Base-by-base conservation (phyloP, 2,329 filamentous ascomycete species). In the Penicillium brevicompactum region DNA sequence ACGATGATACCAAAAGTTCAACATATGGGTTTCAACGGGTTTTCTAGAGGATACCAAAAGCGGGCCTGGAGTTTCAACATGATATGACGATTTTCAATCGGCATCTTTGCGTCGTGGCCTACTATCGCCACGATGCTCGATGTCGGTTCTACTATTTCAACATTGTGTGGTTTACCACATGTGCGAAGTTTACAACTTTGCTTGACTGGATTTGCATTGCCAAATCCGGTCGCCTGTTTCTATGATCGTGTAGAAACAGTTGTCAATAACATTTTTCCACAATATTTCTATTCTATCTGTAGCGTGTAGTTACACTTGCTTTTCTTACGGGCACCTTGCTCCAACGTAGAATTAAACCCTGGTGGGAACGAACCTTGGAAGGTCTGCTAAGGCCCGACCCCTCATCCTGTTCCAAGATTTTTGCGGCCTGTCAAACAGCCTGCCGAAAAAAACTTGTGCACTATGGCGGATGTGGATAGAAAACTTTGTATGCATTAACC, bases 61-160 rank as follows among this genome's bases (percentile, higher is more conserved):
- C 65, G 66, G 70, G 66, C 65, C 64, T 62, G 68, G 69, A 71
- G 68, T 71, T 67, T 71, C 68, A 73, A 75, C 72, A 75, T 72
- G 54, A 62, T 27, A 56, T 72, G 60, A 78, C 78, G 76, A 80
- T 77, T 76, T 80, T 76, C 79, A 80, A 76, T 80, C 79, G 76
- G 77, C 76, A 72, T 59, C 55, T 47, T 18, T n/a, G 11, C n/a
- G 24, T 45, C 53, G 57, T 49, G 30, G 6, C 51, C 51, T 53
- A 53, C 38, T 53, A 24, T n/a, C 62, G 63, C 42, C 47, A 44
- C 59, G 56, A 24, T 58, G 58, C 57, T 57, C 49, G 59, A 58
- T 59, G 64, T 56, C 53, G 51, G 57, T 56, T 57, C 46, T 59
- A 64, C 61, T 65, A 69, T 71, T 73, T 72, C 70, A 72, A 73